Conservation (phyloP, 164 flowering plant species). For the Piper betle region DNA sequence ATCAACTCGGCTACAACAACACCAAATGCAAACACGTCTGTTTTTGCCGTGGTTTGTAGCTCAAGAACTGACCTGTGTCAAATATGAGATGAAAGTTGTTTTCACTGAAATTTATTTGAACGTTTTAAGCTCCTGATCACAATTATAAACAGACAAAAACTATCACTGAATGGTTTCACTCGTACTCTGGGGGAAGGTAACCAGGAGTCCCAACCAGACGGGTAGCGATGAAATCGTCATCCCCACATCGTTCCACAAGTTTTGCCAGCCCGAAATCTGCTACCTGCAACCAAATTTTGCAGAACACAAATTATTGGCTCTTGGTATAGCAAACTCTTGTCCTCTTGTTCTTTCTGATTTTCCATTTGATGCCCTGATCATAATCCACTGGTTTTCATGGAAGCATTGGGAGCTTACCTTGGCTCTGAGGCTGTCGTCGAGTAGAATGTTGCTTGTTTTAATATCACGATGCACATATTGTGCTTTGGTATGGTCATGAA, state of each 20-base stretch:
- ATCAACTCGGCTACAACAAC: constrained; percentile 69
- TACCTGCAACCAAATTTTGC: constrained; percentile 24
- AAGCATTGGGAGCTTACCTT: constrained; percentile 23
- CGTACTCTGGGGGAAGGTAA: constrained; percentile 78
- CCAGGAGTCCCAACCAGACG: constrained; percentile 69
- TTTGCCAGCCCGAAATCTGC: constrained; percentile 77
- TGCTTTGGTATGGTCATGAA: constrained; percentile 64
- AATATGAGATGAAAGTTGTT: background rate
- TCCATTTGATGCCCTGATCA: too few relatives aligned
- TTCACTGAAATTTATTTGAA: background rate
- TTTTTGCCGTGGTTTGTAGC: constrained; percentile 49
- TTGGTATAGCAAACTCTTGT: background rate
- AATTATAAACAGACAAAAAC: too few relatives aligned
- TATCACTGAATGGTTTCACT: background rate
- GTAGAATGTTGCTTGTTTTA: constrained; percentile 64
- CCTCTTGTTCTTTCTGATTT: background rate
- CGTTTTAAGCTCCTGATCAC: background rate
- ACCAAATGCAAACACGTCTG: constrained; percentile 70
- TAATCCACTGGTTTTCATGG: too few relatives aligned
- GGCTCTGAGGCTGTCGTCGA: constrained; percentile 46
- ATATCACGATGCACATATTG: constrained; percentile 66
- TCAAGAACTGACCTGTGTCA: constrained; percentile 55
- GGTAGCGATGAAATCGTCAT: constrained; percentile 49
- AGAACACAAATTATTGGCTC: background rate
- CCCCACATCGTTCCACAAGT: constrained; percentile 47